A percentile compares a stretch with the other conserved stretches of the same genome.
Conservation (phyloP, 495 filamentous ascomycete species). For the Apodospora peruviana region DNA sequence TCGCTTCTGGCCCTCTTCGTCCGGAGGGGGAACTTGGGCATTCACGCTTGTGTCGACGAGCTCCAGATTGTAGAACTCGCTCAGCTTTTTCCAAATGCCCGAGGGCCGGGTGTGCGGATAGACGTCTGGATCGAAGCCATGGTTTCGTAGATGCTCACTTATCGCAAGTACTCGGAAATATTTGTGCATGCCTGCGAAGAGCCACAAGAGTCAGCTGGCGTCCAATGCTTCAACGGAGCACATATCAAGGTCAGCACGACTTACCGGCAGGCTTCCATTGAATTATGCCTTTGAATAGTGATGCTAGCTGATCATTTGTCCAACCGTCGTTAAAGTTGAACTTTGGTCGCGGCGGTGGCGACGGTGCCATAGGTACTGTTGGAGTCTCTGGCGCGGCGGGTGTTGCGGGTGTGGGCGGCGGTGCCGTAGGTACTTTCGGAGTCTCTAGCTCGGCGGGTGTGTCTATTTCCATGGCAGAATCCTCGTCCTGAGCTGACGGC, state of each 20-base stretch:
- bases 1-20: constrained; percentile 47
- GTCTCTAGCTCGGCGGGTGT: constrained; percentile 39
- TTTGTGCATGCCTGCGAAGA: constrained; percentile 77
- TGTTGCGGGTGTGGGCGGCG: no score
- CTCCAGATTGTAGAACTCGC: constrained; percentile 78
- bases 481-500: constrained; percentile 38
- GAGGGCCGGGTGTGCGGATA: constrained; percentile 79
- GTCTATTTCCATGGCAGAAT: constrained; percentile 49
- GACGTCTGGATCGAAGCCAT: constrained; percentile 66
- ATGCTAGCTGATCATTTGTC: constrained; percentile 93
- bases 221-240: constrained; percentile 1
- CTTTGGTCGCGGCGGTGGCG: constrained; percentile 24
- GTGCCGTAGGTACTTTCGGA: constrained; percentile 23
- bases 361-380: constrained; percentile 22
- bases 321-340: constrained; percentile 62
- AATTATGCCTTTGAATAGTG: constrained; percentile 81
- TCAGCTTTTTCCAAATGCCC: constrained; percentile 86
- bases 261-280: constrained; percentile 91
- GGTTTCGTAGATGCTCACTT: constrained; percentile 75
- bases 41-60: constrained; percentile 76
- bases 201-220: constrained; percentile 4
- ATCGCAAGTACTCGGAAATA: constrained; percentile 95
- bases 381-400: constrained; percentile 31
- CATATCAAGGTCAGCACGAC: constrained; percentile 3
- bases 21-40: constrained; percentile 58